A percentile compares a stretch with the other conserved stretches of the same genome.
phyloP scores from a whole-genome alignment of 306 rosid species.

The Comarum palustre region DNA sequence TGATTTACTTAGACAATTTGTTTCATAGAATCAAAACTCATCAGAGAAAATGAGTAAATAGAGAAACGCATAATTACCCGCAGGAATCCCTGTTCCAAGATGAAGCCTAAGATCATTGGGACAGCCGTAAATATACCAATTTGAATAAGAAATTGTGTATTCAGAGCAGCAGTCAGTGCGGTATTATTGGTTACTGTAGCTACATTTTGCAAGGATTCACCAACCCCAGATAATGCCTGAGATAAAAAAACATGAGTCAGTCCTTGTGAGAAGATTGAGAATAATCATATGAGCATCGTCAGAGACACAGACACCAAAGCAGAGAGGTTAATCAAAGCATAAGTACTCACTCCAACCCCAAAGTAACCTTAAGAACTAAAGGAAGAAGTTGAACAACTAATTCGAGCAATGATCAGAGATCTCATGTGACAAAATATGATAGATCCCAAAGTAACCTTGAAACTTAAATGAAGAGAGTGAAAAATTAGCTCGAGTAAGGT shows the following conservation, averaged over 20 bases:
- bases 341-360: background rate
- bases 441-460: background rate
- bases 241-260: conserved; percentile 12
- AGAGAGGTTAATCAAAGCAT: background rate
- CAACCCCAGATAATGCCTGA: conserved; percentile 94
- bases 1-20: background rate
- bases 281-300: background rate
- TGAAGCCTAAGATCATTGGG: conserved; percentile 79
- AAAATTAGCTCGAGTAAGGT: background rate
- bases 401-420: background rate
- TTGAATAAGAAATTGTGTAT: conserved; percentile 81
- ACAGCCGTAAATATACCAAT: conserved; percentile 87
- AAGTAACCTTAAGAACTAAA: background rate
- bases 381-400: background rate
- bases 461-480: background rate
- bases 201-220: conserved; percentile 52
- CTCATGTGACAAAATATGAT: too few species aligned
- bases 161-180: conserved; percentile 71
- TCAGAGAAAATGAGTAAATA: background rate
- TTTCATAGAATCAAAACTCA: background rate
- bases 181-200: conserved; percentile 54
- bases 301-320: background rate
- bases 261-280: background rate
- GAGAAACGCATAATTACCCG: conserved; percentile 46
- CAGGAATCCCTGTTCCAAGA: conserved; percentile 85